Evolutionary conservation across 2,329 filamentous ascomycete species (phyloP).

Genomic region (Neonectria hederae): DNA sequence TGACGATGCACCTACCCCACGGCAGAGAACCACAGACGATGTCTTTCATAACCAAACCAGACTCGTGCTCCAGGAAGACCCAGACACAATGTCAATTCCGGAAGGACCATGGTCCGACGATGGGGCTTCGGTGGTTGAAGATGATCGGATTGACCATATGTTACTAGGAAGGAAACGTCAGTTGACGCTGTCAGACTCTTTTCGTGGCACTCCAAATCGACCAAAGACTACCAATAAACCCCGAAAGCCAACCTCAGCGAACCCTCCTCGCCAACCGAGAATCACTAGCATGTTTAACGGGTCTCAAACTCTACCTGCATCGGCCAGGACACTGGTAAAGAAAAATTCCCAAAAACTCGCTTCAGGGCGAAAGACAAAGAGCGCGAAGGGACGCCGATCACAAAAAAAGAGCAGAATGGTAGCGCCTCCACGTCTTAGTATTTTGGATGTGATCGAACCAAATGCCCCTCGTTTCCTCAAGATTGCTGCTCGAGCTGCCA

Average conservation of each 20-base stretch:
- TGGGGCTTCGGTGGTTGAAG: constrained; percentile 57
- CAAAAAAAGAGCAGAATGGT: constrained; percentile 11
- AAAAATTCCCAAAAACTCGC: constrained; percentile 31
- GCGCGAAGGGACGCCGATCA: constrained; percentile 14
- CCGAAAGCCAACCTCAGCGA: constrained; percentile 34
- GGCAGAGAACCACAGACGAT: constrained; percentile 35
- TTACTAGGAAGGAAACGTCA: constrained; percentile 54
- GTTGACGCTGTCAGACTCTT: constrained; percentile 40
- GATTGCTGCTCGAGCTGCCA: constrained; percentile 68
- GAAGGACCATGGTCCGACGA: constrained; percentile 37
- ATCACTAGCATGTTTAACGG: constrained; percentile 45
- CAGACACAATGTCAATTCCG: neutral
- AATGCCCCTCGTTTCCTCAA: constrained; percentile 67
- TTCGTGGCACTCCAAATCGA: constrained; percentile 41
- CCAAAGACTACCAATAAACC: constrained; percentile 30
- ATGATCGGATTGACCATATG: constrained; percentile 64
- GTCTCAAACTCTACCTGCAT: constrained; percentile 11
- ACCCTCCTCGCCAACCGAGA: constrained; percentile 42
- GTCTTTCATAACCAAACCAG: constrained; percentile 41
- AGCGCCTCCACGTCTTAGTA: constrained; percentile 62
- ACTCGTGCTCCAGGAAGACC: constrained; percentile 32
- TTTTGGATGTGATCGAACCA: constrained; percentile 66
- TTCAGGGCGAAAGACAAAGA: constrained; percentile 10
- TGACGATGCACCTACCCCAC: constrained; percentile 45
- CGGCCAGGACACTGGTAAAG: constrained; percentile 25